phyloP scores from a whole-genome alignment of 345 rosid genomes.

The Garcia nutans region DNA sequence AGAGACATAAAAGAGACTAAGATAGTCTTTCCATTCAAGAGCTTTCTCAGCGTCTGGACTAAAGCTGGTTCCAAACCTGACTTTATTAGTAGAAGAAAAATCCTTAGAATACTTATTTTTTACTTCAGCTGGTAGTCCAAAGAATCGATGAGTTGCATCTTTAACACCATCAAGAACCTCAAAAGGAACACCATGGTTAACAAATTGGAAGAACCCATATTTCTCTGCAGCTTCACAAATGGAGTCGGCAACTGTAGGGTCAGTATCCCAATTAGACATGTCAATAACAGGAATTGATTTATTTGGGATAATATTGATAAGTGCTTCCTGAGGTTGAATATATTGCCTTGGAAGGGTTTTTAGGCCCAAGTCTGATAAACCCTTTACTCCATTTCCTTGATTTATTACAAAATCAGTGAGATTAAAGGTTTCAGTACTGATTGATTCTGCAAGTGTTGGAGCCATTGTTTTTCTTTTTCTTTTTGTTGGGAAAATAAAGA shows the following conservation, averaged over 20 bases:
- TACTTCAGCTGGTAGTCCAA: slow-evolving; percentile 39
- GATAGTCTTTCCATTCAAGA: slow-evolving; percentile 30
- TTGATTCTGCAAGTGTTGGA: slow-evolving; percentile 8
- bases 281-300: slow-evolving; percentile 37
- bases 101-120: slow-evolving; percentile 41
- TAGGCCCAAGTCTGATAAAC: slow-evolving; percentile 46
- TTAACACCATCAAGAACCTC: slow-evolving; percentile 40
- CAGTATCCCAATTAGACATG: slow-evolving; percentile 37
- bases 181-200: slow-evolving; percentile 45
- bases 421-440: not conserved
- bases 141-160: slow-evolving; percentile 41
- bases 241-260: slow-evolving; percentile 33
- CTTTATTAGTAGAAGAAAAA: slow-evolving; percentile 9
- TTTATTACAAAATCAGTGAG: slow-evolving; percentile 41
- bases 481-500: no score
- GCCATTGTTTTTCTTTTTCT: not conserved
- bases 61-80: slow-evolving; percentile 26
- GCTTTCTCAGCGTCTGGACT: slow-evolving; percentile 23
- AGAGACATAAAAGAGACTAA: slow-evolving; percentile 21
- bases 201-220: slow-evolving; percentile 56
- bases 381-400: slow-evolving; percentile 50
- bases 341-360: slow-evolving; percentile 42
- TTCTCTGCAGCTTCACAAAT: slow-evolving; percentile 49
- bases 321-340: slow-evolving; percentile 38
- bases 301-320: slow-evolving; percentile 30